Evolutionary conservation across 352 stramenopile species (phyloP), one percentile per base, ranked within the genome.

Genomic region (Globisporangium recalcitrans): DNA sequence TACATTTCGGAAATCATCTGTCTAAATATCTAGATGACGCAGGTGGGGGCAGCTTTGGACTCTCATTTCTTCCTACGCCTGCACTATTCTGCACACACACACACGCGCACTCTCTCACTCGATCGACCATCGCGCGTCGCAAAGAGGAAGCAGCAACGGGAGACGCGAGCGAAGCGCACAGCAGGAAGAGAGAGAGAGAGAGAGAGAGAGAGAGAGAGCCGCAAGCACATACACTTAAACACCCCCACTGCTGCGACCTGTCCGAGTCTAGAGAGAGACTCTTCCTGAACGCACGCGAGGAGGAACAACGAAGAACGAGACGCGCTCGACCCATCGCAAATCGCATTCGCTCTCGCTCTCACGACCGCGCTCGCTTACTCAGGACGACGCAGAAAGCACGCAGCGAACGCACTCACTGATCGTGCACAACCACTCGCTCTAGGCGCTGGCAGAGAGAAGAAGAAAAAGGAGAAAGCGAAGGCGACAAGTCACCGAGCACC

Each of bases 1-100:
- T 40, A 56, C 34, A 56, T 56, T 8, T 56, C 10, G 19, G 19
- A 56, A 56, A 56, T 14, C 21, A 21, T 27, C 34, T 44, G 26
- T 56, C 51, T 40, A 56, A 56, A 56, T 56, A 31, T 56, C 51
- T 19, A 56, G 27, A 14, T 56, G 27, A 56, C 51, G n/a, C 29
- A 56, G 19, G 32, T 27, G 47, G 24, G 47, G 49, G 49, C n/a
- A 24, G 24, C 22, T 10, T 24, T 49, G 16, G 8, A 24, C 8
- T 26, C n/a, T 56, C 51, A 56, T 56, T 56, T 56, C 29, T 56
- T 56, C 51, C 51, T 29, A 56, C 51, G 51, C 51, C 27, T 19
- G 51, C 19, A 19, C 27, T 56, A 56, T 56, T 56, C 51, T 29
- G 51, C 51, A 56, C 49, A 16, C 49, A n/a, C n/a, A n/a, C n/a